Percentiles rank a stretch among this genome's conserved stretches.
Evolutionary conservation across 2,329 filamentous ascomycete genomes (phyloP).

Genomic region (Phialophora chinensis): DNA sequence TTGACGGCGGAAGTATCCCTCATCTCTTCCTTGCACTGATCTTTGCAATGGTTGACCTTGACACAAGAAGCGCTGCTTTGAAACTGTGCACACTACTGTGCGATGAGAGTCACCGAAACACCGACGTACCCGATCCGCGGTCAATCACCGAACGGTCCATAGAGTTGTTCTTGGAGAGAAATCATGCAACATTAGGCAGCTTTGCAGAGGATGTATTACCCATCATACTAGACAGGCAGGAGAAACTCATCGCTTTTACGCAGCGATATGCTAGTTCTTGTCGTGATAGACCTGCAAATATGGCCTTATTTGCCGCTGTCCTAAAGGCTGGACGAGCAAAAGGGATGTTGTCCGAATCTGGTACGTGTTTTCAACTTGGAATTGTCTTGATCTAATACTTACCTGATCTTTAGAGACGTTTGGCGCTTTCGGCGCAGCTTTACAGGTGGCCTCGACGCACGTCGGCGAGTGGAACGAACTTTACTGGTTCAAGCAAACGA

Average conservation of each 20-base stretch:
- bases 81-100: conserved; percentile 37
- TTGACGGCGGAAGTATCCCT: conserved; percentile 20
- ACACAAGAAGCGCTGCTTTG: conserved; percentile 37
- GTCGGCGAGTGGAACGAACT: conserved; percentile 9
- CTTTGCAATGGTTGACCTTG: conserved; percentile 36
- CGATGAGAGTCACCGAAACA: conserved; percentile 8
- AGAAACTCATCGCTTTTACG: conserved; percentile 31
- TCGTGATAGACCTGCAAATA: conserved; percentile 12
- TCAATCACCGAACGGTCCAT: conserved; percentile 24
- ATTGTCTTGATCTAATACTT: background rate
- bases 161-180: conserved; percentile 32
- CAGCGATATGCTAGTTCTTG: conserved; percentile 18
- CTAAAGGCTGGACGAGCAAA: conserved; percentile 34
- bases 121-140: conserved; percentile 5
- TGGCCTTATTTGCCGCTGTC: conserved; percentile 32
- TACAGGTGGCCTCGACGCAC: background rate
- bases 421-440: conserved; percentile 19
- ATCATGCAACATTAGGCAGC: conserved; percentile 30
- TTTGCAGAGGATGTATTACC: conserved; percentile 38
- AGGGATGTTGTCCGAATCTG: conserved; percentile 27
- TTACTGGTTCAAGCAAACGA: conserved; percentile 44
- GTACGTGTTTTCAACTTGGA: conserved; percentile 12
- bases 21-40: conserved; percentile 34
- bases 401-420: conserved; percentile 19
- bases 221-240: conserved; percentile 29